phyloP scores from a whole-genome alignment of 1,139 yeast species.

The Geotrichum bryndzae region DNA sequence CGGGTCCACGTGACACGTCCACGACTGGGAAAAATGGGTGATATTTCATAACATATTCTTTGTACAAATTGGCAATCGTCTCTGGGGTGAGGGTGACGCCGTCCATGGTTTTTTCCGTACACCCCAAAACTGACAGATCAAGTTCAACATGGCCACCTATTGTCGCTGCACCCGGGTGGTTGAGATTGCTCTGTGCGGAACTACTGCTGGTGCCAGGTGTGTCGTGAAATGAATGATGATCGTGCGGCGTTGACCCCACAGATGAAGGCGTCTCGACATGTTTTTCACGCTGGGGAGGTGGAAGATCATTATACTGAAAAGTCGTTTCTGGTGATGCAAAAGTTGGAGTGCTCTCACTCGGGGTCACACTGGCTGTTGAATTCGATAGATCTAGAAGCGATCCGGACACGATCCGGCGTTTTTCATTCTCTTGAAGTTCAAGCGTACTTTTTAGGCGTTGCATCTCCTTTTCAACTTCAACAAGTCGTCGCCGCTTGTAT shows the following conservation, averaged over 20 bases:
- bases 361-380: neutral
- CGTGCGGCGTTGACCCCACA: conserved; percentile 4
- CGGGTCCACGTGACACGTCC: conserved; percentile 76
- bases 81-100: conserved; percentile 54
- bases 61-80: conserved; percentile 57
- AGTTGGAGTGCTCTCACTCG: neutral
- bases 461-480: conserved; percentile 76
- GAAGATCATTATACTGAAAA: conserved; percentile 14
- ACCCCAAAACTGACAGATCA: conserved; percentile 27
- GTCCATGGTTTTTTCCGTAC: conserved; percentile 65
- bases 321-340: conserved; percentile 18
- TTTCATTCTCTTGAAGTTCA: conserved; percentile 30
- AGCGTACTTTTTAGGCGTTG: conserved; percentile 57
- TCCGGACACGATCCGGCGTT: conserved; percentile 22
- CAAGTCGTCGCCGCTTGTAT: conserved; percentile 69
- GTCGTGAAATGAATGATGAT: conserved; percentile 1
- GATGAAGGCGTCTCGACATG: conserved; percentile 11
- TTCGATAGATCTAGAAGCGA: conserved; percentile 12
- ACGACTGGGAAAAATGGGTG: conserved; percentile 87
- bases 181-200: neutral
- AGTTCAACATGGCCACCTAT: conserved; percentile 10
- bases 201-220: conserved; percentile 6
- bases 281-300: conserved; percentile 1
- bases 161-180: conserved; percentile 7
- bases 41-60: conserved; percentile 66